phyloP scores from a whole-genome alignment of 2,329 filamentous ascomycete genomes.

The Hypoxylon sp. region DNA sequence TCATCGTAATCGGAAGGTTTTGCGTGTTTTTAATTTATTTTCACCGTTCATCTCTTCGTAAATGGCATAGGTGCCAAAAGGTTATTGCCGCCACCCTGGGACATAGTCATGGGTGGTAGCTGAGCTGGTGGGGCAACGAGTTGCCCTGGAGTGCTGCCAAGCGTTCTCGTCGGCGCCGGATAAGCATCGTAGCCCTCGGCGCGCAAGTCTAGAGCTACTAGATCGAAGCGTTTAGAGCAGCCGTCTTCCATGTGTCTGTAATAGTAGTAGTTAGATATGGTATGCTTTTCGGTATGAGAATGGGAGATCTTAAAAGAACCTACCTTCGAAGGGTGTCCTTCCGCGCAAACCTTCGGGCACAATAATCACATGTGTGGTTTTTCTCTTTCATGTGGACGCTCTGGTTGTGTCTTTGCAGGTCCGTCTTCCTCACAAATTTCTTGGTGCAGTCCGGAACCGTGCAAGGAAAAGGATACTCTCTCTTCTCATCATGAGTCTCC shows the following conservation, averaged over 20 bases:
- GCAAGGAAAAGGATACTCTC: slow-evolving; percentile 77
- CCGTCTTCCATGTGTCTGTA: slow-evolving; percentile 79
- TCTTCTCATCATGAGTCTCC: slow-evolving; percentile 80
- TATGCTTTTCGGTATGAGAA: background rate
- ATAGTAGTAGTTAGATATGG: slow-evolving; percentile 15
- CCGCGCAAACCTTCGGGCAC: slow-evolving; percentile 75
- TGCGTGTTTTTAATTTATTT: no score
- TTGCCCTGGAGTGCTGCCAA: slow-evolving; percentile 41
- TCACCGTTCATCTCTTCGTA: slow-evolving; percentile 43
- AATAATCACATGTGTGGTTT: slow-evolving; percentile 75
- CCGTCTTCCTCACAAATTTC: slow-evolving; percentile 83
- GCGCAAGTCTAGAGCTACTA: slow-evolving; percentile 59
- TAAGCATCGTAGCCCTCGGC: slow-evolving; percentile 41
- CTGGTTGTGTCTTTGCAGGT: slow-evolving; percentile 70
- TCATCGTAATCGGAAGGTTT: slow-evolving; percentile 24
- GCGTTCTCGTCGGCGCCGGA: slow-evolving; percentile 34
- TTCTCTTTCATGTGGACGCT: slow-evolving; percentile 78
- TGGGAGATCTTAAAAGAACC: no score
- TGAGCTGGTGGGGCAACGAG: slow-evolving; percentile 38
- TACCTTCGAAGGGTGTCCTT: slow-evolving; percentile 86
- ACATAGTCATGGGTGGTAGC: slow-evolving; percentile 43
- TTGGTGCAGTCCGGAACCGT: slow-evolving; percentile 71
- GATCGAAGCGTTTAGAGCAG: slow-evolving; percentile 72
- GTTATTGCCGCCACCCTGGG: slow-evolving; percentile 31
- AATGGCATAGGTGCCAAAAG: slow-evolving; percentile 40